These are phyloP conservation scores for Ganoderma multipileum DNA, from an alignment of 1,284 basidiomycete genomes.

Conservation along the genomic window DNA sequence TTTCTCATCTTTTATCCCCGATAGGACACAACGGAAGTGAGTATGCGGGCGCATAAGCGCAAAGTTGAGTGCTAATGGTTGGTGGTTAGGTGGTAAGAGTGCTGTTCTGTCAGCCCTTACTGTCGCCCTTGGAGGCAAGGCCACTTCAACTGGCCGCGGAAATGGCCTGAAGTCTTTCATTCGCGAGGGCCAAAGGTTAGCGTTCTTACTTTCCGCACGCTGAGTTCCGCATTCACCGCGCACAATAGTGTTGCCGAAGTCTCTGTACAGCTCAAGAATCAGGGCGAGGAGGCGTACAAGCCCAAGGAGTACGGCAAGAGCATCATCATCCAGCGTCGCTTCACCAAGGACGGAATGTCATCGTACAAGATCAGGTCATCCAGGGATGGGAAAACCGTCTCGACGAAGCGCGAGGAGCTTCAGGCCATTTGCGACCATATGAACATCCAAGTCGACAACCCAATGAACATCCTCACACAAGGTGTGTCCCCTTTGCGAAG, in stretches of 20 bases:
- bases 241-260: slow-evolving; percentile 73
- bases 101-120: slow-evolving; percentile 95
- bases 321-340: slow-evolving; percentile 86
- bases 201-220: slow-evolving; percentile 21
- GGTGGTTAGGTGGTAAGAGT: slow-evolving; percentile 86
- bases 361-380: slow-evolving; percentile 87
- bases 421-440: slow-evolving; percentile 91
- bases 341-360: slow-evolving; percentile 78
- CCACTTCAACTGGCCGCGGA: slow-evolving; percentile 88
- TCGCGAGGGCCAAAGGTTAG: slow-evolving; percentile 83
- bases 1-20: neutral
- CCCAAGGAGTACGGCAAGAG: slow-evolving; percentile 84
- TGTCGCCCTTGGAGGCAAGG: slow-evolving; percentile 93
- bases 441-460: slow-evolving; percentile 97
- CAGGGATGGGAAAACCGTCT: slow-evolving; percentile 71
- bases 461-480: slow-evolving; percentile 94
- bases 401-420: slow-evolving; percentile 87
- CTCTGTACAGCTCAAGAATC: slow-evolving; percentile 84
- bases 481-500: slow-evolving; percentile 50
- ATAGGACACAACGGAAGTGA: slow-evolving; percentile 82
- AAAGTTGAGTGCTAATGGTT: neutral
- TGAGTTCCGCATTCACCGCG: neutral
- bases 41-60: slow-evolving; percentile 36
- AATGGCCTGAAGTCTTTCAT: slow-evolving; percentile 90
- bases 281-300: slow-evolving; percentile 89